Percentiles rank a stretch among this genome's conserved stretches.
Evolutionary conservation across 129 eudicot species (phyloP).

Genomic region (Oenanthe sinensis): DNA sequence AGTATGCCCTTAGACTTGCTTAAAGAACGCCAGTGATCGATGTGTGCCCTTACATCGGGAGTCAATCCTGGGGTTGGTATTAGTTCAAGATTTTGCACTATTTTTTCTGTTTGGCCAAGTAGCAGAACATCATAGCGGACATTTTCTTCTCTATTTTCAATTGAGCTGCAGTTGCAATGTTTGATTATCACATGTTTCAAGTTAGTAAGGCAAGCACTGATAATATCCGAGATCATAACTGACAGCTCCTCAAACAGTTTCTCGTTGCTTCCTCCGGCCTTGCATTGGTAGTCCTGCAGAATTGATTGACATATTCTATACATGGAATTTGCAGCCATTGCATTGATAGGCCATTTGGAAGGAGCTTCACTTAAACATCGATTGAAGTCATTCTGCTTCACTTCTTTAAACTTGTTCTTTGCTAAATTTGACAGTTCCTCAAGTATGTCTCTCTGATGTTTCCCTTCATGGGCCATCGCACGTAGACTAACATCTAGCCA

Average conservation of each 20-base stretch:
- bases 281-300: conserved; percentile 16
- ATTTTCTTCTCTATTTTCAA: conserved; percentile 50
- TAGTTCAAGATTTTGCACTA: conserved; percentile 35
- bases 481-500: conserved; percentile 65
- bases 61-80: conserved; percentile 27
- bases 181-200: conserved; percentile 38
- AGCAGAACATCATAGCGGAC: conserved; percentile 50
- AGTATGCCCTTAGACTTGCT: conserved; percentile 24
- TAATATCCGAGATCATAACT: conserved; percentile 34
- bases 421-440: conserved; percentile 32
- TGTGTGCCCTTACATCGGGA: conserved; percentile 37
- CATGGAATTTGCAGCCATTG: conserved; percentile 70
- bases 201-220: conserved; percentile 60
- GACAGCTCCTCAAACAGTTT: conserved; percentile 31
- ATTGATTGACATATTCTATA: conserved; percentile 56
- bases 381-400: conserved; percentile 21
- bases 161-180: conserved; percentile 46
- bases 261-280: conserved; percentile 18
- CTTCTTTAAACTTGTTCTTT: conserved; percentile 34
- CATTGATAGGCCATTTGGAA: conserved; percentile 51
- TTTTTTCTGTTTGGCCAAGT: conserved; percentile 46
- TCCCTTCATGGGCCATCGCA: conserved; percentile 22
- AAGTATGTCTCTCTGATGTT: conserved; percentile 26
- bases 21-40: conserved; percentile 49
- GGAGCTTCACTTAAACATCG: conserved; percentile 38